Base-by-base conservation (phyloP, 2,329 filamentous ascomycete genomes). In the Raffaelea ambrosiae region DNA sequence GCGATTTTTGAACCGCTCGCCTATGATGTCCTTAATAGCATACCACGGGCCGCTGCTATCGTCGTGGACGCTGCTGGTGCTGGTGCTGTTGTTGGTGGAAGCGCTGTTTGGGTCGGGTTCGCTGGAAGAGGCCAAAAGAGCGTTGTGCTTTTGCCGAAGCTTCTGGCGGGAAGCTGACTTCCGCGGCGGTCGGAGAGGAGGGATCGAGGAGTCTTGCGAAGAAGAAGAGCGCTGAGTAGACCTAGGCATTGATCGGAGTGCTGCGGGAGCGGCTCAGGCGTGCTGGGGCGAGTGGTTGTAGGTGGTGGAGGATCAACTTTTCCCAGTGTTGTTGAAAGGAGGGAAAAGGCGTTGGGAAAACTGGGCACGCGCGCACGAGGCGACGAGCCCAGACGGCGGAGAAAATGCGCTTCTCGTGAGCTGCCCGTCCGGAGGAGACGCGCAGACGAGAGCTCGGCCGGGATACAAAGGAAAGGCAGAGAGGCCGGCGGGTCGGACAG, bases 1-100 rank as follows among this genome's bases (percentile, higher is more conserved):
- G 11, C 64, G 58, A 26, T 54, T 48, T 19, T 55, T 48, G 4
- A 31, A 14, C 50, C 61, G 66, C 59, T 70, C 66, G 44, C 59
- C 59, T 13, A 69, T 48, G 20, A 71, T 69, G 44, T 60, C 61
- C 31, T 60, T 60, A 35, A 69, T 59, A 18, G 44, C 55, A 44
- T 55, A 65, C 53, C 60, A 63, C 10, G 14, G 20, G 36, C 42
- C 47, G 40, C 7, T 13, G 26, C 13, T 29, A 29, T 51, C 40
- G 22, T 41, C 21, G 18, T n/a, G 22, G 16, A 26, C 35, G 9
- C 16, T n/a, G 29, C 20, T 10, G 10, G 20, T 22, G 29, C 19
- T 35, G 19, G 19, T 8, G 16, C 23, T 16, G n/a, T 5, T 22
- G 43, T 22, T 20, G 36, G 16, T 3, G 46, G 13, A 14, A 2